Base-by-base conservation (phyloP, 306 rosid species). In the Oxytropis ochrocephala region DNA sequence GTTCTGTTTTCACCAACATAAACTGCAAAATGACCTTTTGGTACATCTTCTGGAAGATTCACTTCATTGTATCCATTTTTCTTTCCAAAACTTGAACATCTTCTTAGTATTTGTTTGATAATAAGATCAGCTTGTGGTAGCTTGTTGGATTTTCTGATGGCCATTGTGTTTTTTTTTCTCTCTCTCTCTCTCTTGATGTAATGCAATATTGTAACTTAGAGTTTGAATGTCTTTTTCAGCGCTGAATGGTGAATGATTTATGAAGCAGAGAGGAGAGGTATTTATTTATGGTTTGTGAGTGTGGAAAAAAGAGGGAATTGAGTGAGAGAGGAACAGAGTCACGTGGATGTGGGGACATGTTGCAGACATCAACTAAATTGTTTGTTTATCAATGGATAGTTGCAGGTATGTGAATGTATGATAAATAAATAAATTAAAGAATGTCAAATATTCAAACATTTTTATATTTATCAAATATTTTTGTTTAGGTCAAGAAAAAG, bases 1-100 rank as follows among this genome's bases (percentile, higher is more conserved):
- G 89, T 85, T 59, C 97, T 81, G 46, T 89, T 89, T 67, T 87
- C 86, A 3, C 97, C 97, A 33, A 92, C 97, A 36, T 92, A 92
- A 6, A 92, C 97, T 3, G 86, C 90, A 57, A 92, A 92, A 63
- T 92, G 97, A 5, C 97, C 97, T 76, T 74, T 89, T 0, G 96
- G 97, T 4, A 91, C 91, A 53, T 91, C 97, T 18, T 85, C 82
- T 0, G 97, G 97, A 38, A 84, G 82, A 10, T 73, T 78, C 8
- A 74, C 78, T 8, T 73, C 87, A 27, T 64, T 62, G 85, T 70
- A 69, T 13, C 79, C 82, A 5, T 78, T 74, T 55, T 89, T 87
- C 87, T 74, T 89, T 8, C 95, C 90, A 16, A 92, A 89, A 54
- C 96, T 89, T 0, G 96, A 89, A 35, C 90, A 92, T 33, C 84